A percentile compares a stretch with the other conserved stretches of the same genome.
phyloP scores from a whole-genome alignment of 2,329 filamentous ascomycete species.

The Incumbomyces lentus region DNA sequence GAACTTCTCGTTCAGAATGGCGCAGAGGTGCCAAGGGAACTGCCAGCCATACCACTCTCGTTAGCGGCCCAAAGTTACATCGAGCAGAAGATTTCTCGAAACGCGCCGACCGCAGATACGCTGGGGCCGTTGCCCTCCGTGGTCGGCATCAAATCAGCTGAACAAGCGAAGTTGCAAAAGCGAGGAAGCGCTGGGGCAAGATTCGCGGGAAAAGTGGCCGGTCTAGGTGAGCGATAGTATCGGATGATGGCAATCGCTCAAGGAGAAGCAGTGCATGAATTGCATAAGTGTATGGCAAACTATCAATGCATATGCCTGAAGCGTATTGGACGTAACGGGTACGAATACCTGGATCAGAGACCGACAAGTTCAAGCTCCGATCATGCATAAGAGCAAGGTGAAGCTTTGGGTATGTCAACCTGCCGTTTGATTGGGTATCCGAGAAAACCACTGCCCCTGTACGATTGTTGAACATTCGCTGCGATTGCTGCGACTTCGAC shows the following conservation, averaged over 20 bases:
- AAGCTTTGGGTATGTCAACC: not conserved
- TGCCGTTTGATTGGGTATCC: too few species aligned
- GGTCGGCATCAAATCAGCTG: slow-evolving; percentile 27
- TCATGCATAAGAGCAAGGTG: not conserved
- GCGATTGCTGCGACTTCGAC: too few species aligned
- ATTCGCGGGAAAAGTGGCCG: slow-evolving; percentile 43
- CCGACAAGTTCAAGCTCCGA: not conserved
- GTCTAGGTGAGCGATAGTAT: slow-evolving; percentile 33
- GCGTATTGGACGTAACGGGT: not conserved
- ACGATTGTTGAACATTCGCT: too few species aligned
- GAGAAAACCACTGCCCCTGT: too few species aligned
- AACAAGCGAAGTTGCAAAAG: slow-evolving; percentile 62
- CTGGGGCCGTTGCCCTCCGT: slow-evolving; percentile 52
- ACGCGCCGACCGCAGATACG: slow-evolving; percentile 42
- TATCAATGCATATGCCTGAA: slow-evolving; percentile 1
- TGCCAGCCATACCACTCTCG: slow-evolving; percentile 76
- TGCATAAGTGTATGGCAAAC: not conserved
- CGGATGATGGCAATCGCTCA: slow-evolving; percentile 9
- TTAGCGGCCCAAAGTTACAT: slow-evolving; percentile 71
- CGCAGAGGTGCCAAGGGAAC: slow-evolving; percentile 65
- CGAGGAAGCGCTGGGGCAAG: slow-evolving; percentile 67
- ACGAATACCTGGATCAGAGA: not conserved
- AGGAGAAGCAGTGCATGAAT: not conserved
- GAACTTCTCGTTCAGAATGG: slow-evolving; percentile 91
- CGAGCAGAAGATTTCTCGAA: slow-evolving; percentile 55